Base-by-base conservation (phyloP, 192 early-diverging fungal genomes). In the Rhizophagus sp. region DNA sequence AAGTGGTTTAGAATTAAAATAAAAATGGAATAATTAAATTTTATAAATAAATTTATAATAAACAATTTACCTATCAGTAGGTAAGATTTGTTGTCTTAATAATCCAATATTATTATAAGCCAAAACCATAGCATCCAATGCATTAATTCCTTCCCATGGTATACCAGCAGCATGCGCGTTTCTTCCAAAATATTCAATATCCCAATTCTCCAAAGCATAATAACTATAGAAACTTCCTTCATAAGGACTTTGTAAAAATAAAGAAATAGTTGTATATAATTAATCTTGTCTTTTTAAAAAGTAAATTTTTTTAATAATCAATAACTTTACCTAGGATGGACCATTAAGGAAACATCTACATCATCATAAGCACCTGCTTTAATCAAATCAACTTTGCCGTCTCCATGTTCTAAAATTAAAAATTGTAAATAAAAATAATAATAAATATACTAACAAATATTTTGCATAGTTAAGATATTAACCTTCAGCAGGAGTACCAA, bases 401-500 rank as follows among this genome's bases (percentile, higher is more conserved):
- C 89, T 17, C 85, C 84, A 0, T 84, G 83, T 80, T 93, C 92
- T 76, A 44, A 62, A 62, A 75, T 62, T 39, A 22, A 76, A 64
- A 5, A 36, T 5, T 36, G 4, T 36, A 36, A 36, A 36, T 36
- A 36, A 36, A 36, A 36, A 36, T 5, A 36, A 36, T 36, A 36
- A 36, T 36, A 36, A 36, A 30, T 30, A 1, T 1, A 30, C 30
- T 36, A 36, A 36, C 2, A 4, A 36, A 36, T 4, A 36, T 36
- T 36, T 36, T 36, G 36, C 6, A 2, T 36, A 30, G 2, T 36
- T 36, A 36, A 36, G 9, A 72, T 72, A 68, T 62, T 11, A 33
- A 81, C 87, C 88, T 84, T 95, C 93, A 9, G 91, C 93, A 10
- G 95, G 94, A 17, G 93, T 93, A 33, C 94, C 95, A 81, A 91